Evolutionary conservation across 2,329 filamentous ascomycete genomes (phyloP), one percentile per base, ranked within the genome.

Genomic region (Pleurostoma richardsiae): DNA sequence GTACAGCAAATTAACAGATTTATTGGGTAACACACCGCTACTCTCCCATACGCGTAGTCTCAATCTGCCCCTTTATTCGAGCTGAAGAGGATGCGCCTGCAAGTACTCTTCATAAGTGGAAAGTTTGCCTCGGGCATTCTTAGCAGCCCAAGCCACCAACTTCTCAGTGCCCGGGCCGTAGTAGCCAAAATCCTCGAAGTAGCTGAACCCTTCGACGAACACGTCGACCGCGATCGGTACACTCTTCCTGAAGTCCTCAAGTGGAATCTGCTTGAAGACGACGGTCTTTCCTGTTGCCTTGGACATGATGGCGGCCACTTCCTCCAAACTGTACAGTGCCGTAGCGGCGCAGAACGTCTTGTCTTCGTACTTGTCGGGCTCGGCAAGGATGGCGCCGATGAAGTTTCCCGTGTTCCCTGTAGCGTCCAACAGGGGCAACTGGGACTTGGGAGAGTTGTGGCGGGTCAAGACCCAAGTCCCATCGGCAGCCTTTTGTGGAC

Each of bases 331-430:
- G n/a, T 36, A 36, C 33, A 36, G n/a, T 36, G 8, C 33, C 33
- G 8, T 8, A 2, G 33, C 33, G 33, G 33, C 33, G 33, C n/a
- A n/a, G 33, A 36, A 36, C 8, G 45, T 50, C 46, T 50, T 53
- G n/a, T 54, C 56, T n/a, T 28, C 44, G 31, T 50, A 56, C 45
- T 47, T 49, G n/a, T 55, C 50, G 28, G 54, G 50, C 40, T 49
- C 49, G 10, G 51, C 51, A 5, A 59, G 50, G 31, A 64, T 60
- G 27, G 53, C 58, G 39, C 60, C 60, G 38, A 69, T 54, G 39
- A 62, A 68, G 52, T 61, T 65, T 54, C 72, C 72, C n/a, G 63
- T 70, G 48, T 77, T 72, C 1, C 39, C 49, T 3, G 48, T 56
- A 0, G 57, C 58, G 28, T 70, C 64, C 31, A 74, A 64, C 30